These are phyloP conservation scores for Triticum aestivum DNA, from an alignment of 176 grass and related monocot genomes.

Conservation along the genomic window IWGSC_CS_RefSeq_v2.1 NC_057809.1:491551993-491552492, in stretches of 20 bases:
- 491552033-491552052: conserved; percentile 4
- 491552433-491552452: background rate
- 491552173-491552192: conserved; percentile 7
- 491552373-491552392: conserved; percentile 71
- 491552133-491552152: conserved; percentile 1
- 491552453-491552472: background rate
- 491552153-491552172: conserved; percentile 28
- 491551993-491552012: background rate
- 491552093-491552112: background rate
- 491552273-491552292: background rate
- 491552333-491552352: conserved; percentile 78
- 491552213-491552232: conserved; percentile 9
- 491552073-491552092: background rate
- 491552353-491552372: conserved; percentile 95
- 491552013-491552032: conserved; percentile 29
- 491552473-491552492: background rate
- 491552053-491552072: background rate
- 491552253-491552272: background rate
- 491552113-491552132: conserved; percentile 26
- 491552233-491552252: background rate
- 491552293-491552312: conserved; percentile 62
- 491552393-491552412: conserved; percentile 44
- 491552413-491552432: conserved; percentile 58
- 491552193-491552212: conserved; percentile 46
- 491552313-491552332: conserved; percentile 94